Percentiles rank a stretch among this genome's conserved stretches.
These are phyloP conservation scores for Viridothelium virens DNA, from an alignment of 495 filamentous ascomycete genomes.

Conservation along the genomic window DNA sequence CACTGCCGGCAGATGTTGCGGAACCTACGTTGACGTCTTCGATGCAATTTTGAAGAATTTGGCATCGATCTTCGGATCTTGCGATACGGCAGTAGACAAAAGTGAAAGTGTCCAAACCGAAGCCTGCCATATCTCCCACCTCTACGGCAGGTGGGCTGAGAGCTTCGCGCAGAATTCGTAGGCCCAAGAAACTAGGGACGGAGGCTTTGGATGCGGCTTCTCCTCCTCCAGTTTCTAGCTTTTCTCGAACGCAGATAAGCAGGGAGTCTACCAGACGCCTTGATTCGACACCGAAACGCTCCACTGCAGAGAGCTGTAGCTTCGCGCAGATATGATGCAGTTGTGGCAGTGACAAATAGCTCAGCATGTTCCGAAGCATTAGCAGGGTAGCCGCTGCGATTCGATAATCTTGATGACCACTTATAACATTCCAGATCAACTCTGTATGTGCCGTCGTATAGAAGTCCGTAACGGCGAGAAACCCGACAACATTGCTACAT, in stretches of 20 bases:
- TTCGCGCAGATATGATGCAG: constrained; percentile 71
- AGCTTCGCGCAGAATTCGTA: not conserved
- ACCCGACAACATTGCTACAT: constrained; percentile 76
- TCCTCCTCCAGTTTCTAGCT: constrained; percentile 18
- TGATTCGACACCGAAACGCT: constrained; percentile 50
- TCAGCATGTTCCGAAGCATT: constrained; percentile 64
- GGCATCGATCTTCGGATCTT: not conserved
- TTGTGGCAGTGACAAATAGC: constrained; percentile 47
- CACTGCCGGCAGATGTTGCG: not conserved
- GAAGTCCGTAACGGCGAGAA: constrained; percentile 71
- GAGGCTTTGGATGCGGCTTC: not conserved
- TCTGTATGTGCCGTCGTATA: constrained; percentile 70
- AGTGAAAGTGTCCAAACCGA: not conserved
- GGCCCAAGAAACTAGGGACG: not conserved
- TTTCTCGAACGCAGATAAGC: constrained; percentile 18
- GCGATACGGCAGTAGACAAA: not conserved
- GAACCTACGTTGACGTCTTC: not conserved
- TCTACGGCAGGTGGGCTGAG: not conserved
- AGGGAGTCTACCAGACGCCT: constrained; percentile 28
- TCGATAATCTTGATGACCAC: constrained; percentile 74
- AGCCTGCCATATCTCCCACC: not conserved
- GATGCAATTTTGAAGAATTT: not conserved
- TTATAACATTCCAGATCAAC: constrained; percentile 75
- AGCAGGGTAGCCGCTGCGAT: constrained; percentile 68
- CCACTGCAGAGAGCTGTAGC: constrained; percentile 58